Conservation (phyloP, 306 rosid genomes). For the Quercus glauca region DNA sequence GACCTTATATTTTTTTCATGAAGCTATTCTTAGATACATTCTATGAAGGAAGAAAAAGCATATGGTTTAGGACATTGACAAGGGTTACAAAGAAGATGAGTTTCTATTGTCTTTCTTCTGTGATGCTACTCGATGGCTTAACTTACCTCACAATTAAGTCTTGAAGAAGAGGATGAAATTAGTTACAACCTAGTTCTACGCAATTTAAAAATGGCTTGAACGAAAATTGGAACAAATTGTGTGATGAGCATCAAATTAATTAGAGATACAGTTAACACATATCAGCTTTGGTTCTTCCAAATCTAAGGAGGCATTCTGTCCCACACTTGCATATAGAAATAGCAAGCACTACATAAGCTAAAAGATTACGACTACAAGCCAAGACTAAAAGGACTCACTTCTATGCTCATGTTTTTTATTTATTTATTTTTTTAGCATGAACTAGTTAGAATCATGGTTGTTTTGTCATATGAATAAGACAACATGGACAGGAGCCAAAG, state of each 20-base stretch:
- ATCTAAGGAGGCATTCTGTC: neutral
- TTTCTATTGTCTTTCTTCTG: neutral
- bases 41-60: neutral
- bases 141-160: no score
- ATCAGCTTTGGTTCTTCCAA: neutral
- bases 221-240: neutral
- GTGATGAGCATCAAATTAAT: no score
- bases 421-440: neutral
- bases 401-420: neutral
- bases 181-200: neutral
- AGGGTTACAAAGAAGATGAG: neutral
- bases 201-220: neutral
- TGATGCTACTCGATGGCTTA: neutral
- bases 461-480: no score
- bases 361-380: no score
- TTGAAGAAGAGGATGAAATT: neutral
- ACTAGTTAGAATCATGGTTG: neutral
- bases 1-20: neutral
- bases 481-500: no score
- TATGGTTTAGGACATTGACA: neutral
- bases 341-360: no score
- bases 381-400: no score
- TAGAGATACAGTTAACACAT: no score
- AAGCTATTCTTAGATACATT: neutral
- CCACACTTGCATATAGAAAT: no score